These are phyloP conservation scores for Apiospora hydei DNA, from an alignment of 2,329 filamentous ascomycete genomes.

Conservation along the genomic window DNA sequence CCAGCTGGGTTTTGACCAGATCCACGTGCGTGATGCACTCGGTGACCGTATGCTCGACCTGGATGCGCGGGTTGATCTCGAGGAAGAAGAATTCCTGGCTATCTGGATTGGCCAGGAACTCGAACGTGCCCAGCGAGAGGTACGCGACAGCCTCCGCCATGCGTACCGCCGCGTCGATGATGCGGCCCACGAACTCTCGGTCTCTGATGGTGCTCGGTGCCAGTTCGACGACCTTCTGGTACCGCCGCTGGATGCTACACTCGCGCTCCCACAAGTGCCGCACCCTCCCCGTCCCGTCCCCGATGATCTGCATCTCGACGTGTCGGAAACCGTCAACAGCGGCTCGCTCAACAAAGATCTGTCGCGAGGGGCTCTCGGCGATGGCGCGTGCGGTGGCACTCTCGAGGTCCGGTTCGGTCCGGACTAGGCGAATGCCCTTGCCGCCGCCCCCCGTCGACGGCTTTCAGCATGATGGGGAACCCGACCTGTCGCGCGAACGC, in stretches of 20 bases:
- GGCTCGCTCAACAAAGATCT: slow-evolving; percentile 66
- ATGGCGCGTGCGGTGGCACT: slow-evolving; percentile 57
- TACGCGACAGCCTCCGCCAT: slow-evolving; percentile 62
- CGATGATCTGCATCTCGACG: slow-evolving; percentile 70
- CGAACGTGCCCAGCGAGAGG: slow-evolving; percentile 67
- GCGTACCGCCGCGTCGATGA: slow-evolving; percentile 60
- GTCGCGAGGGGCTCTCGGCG: slow-evolving; percentile 64
- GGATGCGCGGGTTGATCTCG: slow-evolving; percentile 66
- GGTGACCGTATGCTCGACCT: slow-evolving; percentile 69
- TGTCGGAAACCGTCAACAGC: slow-evolving; percentile 67
- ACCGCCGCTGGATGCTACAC: slow-evolving; percentile 71
- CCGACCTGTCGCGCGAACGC: slow-evolving; percentile 48
- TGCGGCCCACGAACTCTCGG: slow-evolving; percentile 50
- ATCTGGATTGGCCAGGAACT: slow-evolving; percentile 64
- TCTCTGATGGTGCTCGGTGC: slow-evolving; percentile 60
- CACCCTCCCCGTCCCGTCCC: slow-evolving; percentile 64
- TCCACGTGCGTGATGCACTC: slow-evolving; percentile 62
- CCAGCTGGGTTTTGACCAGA: slow-evolving; percentile 61
- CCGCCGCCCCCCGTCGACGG: slow-evolving; percentile 71
- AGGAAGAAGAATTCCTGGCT: slow-evolving; percentile 62
- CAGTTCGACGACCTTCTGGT: slow-evolving; percentile 67
- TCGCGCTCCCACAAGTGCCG: slow-evolving; percentile 71
- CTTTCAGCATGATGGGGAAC: slow-evolving; percentile 62
- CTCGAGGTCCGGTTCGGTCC: slow-evolving; percentile 50
- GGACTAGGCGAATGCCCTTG: slow-evolving; percentile 64